phyloP scores from a whole-genome alignment of 306 rosid species.

The Acacia melanoxylon region DNA sequence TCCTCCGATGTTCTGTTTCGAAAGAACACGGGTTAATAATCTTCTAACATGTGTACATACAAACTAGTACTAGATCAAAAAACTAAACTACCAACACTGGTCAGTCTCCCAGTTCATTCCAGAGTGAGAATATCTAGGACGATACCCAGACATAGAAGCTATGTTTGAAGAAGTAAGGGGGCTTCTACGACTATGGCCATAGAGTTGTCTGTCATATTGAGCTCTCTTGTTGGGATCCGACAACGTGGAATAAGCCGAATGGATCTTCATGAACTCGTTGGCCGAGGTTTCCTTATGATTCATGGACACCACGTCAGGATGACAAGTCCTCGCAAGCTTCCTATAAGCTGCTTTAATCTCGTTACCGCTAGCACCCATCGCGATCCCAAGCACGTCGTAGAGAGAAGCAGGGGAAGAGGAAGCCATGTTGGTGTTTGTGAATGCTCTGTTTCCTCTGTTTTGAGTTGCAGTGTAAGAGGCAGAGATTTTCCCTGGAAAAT shows the following conservation, averaged over 20 bases:
- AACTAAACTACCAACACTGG: constrained; percentile 63
- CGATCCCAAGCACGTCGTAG: constrained; percentile 77
- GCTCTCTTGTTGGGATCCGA: constrained; percentile 78
- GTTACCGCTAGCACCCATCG: constrained; percentile 43
- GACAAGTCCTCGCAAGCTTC: constrained; percentile 62
- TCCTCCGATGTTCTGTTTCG: background rate
- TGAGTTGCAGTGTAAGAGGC: constrained; percentile 9
- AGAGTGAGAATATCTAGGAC: constrained; percentile 25
- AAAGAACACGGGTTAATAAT: background rate
- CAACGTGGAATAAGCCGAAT: constrained; percentile 64
- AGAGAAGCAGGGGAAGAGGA: constrained; percentile 35
- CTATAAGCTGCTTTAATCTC: constrained; percentile 74
- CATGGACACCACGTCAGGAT: constrained; percentile 71
- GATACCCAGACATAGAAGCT: constrained; percentile 30
- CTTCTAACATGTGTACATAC: background rate
- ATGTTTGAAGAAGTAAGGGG: constrained; percentile 1
- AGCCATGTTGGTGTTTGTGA: constrained; percentile 28
- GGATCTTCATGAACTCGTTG: constrained; percentile 55
- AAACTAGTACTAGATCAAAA: background rate
- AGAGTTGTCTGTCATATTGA: constrained; percentile 46
- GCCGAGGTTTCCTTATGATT: constrained; percentile 61
- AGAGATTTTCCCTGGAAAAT: background rate
- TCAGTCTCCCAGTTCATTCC: constrained; percentile 76
- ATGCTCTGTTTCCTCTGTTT: constrained; percentile 29
- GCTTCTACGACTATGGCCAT: background rate